Conservation (phyloP, 2,329 filamentous ascomycete genomes). For the Botrytis pseudocinerea region DNA sequence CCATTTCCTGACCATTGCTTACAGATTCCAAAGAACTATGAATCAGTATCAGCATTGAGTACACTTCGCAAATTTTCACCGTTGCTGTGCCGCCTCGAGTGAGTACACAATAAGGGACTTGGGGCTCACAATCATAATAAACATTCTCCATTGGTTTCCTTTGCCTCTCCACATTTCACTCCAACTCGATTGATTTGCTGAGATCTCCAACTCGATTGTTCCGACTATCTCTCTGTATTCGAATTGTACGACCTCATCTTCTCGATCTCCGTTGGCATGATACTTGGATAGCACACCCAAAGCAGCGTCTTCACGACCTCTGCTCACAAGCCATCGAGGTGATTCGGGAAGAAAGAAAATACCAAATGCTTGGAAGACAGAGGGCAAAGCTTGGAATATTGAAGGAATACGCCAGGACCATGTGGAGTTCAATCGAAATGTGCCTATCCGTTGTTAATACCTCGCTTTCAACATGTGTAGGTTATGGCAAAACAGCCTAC, state of each 20-base stretch:
- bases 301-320: constrained; percentile 54
- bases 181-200: constrained; percentile 44
- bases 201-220: constrained; percentile 26
- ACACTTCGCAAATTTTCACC: neutral
- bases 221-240: constrained; percentile 40
- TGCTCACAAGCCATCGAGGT: constrained; percentile 59
- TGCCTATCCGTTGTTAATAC: constrained; percentile 5
- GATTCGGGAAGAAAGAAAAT: constrained; percentile 58
- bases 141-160: constrained; percentile 27
- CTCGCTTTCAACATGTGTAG: neutral
- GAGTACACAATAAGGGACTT: too few species aligned
- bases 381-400: constrained; percentile 27
- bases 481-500: neutral
- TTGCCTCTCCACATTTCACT: constrained; percentile 24
- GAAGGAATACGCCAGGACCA: constrained; percentile 32
- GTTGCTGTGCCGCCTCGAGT: neutral
- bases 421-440: constrained; percentile 24
- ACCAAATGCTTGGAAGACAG: constrained; percentile 41
- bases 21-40: constrained; percentile 29
- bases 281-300: constrained; percentile 53
- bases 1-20: constrained; percentile 34
- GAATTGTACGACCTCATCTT: constrained; percentile 49
- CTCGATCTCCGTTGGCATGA: constrained; percentile 54
- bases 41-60: neutral
- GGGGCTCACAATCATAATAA: constrained; percentile 25